phyloP scores from a whole-genome alignment of 2,329 filamentous ascomycete species.

The Colletotrichum sojae region DNA sequence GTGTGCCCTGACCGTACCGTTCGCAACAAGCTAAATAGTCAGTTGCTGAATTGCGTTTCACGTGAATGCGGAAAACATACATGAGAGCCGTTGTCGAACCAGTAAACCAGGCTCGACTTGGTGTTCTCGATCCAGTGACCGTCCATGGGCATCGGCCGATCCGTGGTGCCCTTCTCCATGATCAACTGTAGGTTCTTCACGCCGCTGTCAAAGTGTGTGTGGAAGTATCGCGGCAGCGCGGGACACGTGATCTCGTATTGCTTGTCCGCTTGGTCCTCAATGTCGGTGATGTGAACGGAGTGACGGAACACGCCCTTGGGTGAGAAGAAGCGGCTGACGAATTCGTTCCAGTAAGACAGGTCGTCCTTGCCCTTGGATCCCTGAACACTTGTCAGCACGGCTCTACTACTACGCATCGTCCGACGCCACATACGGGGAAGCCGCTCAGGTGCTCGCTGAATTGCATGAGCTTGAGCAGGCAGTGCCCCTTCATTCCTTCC shows the following conservation, averaged over 20 bases:
- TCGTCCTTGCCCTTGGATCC: constrained; percentile 75
- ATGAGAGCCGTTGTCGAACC: constrained; percentile 87
- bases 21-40: constrained; percentile 76
- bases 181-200: constrained; percentile 89
- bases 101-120: constrained; percentile 87
- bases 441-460: constrained; percentile 75
- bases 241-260: constrained; percentile 89
- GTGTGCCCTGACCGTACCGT: constrained; percentile 82
- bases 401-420: background rate
- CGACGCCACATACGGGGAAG: constrained; percentile 62
- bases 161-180: constrained; percentile 76
- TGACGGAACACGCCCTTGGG: constrained; percentile 82
- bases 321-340: constrained; percentile 88
- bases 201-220: constrained; percentile 89
- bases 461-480: constrained; percentile 71
- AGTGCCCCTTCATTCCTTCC: constrained; percentile 69
- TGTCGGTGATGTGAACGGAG: constrained; percentile 70
- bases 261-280: constrained; percentile 75
- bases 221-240: constrained; percentile 89
- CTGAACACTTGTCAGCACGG: constrained; percentile 50
- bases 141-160: constrained; percentile 71
- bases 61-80: constrained; percentile 63
- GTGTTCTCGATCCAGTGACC: constrained; percentile 82
- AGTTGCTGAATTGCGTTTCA: background rate
- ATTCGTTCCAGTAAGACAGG: constrained; percentile 82